These are phyloP conservation scores for Septoria petroselini DNA, from an alignment of 2,329 filamentous ascomycete species.

Conservation along the genomic window DNA sequence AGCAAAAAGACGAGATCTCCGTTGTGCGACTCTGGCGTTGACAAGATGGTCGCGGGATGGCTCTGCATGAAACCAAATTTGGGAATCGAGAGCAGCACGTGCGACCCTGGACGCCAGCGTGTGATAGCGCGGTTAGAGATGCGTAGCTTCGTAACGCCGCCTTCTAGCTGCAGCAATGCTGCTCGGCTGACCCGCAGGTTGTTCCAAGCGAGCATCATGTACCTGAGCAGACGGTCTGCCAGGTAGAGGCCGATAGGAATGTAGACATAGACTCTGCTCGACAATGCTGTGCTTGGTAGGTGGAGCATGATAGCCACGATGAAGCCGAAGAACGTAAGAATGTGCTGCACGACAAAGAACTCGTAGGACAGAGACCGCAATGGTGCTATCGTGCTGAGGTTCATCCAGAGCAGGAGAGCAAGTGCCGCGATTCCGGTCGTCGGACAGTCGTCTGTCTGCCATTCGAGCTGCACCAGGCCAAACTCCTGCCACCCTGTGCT, in stretches of 20 bases:
- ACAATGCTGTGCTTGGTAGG: slow-evolving; percentile 34
- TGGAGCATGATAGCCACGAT: slow-evolving; percentile 39
- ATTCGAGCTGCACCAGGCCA: slow-evolving; percentile 28
- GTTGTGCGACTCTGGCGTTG: slow-evolving; percentile 28
- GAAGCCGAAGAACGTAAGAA: slow-evolving; percentile 41
- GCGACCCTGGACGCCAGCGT: slow-evolving; percentile 37
- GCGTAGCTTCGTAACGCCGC: slow-evolving; percentile 41
- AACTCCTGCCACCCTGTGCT: slow-evolving; percentile 29
- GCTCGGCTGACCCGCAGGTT: slow-evolving; percentile 35
- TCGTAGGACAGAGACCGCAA: slow-evolving; percentile 30
- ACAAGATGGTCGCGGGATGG: slow-evolving; percentile 34
- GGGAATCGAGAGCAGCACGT: slow-evolving; percentile 31
- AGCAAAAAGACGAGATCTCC: slow-evolving; percentile 33
- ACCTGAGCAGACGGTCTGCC: slow-evolving; percentile 32
- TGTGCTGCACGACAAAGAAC: slow-evolving; percentile 38
- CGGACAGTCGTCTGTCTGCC: slow-evolving; percentile 29
- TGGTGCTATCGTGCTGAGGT: slow-evolving; percentile 31
- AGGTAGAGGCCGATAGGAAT: slow-evolving; percentile 32
- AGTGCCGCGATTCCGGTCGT: slow-evolving; percentile 33
- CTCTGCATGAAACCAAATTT: slow-evolving; percentile 30
- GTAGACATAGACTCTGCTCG: slow-evolving; percentile 32
- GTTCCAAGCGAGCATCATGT: slow-evolving; percentile 35
- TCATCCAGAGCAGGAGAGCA: slow-evolving; percentile 34
- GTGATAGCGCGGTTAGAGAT: slow-evolving; percentile 38
- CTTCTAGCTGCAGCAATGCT: slow-evolving; percentile 29